A percentile compares a stretch with the other conserved stretches of the same genome.
phyloP scores from a whole-genome alignment of 2,329 filamentous ascomycete genomes.

The Tolypocladium ophioglossoides region DNA sequence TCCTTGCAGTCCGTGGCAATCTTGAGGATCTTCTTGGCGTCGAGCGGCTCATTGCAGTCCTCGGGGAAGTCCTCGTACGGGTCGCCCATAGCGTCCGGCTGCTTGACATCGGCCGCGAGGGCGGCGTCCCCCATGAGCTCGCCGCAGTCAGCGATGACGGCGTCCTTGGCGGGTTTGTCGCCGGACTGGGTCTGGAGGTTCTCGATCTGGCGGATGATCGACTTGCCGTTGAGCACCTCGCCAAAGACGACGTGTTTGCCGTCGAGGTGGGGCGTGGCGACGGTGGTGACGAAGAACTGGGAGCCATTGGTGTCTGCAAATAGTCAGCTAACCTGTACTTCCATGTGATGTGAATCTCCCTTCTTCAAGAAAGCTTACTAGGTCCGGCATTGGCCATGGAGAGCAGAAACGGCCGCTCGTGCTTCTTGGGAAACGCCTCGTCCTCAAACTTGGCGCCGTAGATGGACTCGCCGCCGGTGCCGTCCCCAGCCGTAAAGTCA shows the following conservation, averaged over 20 bases:
- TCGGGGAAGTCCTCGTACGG: conserved; percentile 93
- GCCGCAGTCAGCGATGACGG: conserved; percentile 72
- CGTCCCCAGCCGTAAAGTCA: conserved; percentile 91
- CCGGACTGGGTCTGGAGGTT: conserved; percentile 62
- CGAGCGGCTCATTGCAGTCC: conserved; percentile 56
- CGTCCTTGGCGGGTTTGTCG: conserved; percentile 70
- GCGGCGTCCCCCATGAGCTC: conserved; percentile 67
- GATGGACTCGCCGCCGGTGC: conserved; percentile 92
- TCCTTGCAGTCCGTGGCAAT: conserved; percentile 82
- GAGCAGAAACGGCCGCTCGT: conserved; percentile 85
- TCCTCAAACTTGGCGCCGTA: conserved; percentile 97
- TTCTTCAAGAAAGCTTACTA: conserved; percentile 40
- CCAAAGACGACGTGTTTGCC: conserved; percentile 97
- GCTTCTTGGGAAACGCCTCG: conserved; percentile 88
- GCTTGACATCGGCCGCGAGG: conserved; percentile 53
- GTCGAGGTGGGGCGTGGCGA: conserved; percentile 88
- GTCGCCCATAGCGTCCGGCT: conserved; percentile 74
- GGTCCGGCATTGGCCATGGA: conserved; percentile 98
- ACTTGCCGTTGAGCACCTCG: conserved; percentile 87
- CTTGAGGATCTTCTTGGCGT: conserved; percentile 58
- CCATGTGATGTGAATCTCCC: not conserved
- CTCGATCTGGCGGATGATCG: conserved; percentile 80
- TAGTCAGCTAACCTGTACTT: not conserved
- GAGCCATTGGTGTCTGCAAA: conserved; percentile 77
- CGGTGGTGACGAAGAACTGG: conserved; percentile 97